Evolutionary conservation across 768 basidiomycete genomes (phyloP), one percentile per base, ranked within the genome.

Genomic region (Pleurotus citrinopileatus): DNA sequence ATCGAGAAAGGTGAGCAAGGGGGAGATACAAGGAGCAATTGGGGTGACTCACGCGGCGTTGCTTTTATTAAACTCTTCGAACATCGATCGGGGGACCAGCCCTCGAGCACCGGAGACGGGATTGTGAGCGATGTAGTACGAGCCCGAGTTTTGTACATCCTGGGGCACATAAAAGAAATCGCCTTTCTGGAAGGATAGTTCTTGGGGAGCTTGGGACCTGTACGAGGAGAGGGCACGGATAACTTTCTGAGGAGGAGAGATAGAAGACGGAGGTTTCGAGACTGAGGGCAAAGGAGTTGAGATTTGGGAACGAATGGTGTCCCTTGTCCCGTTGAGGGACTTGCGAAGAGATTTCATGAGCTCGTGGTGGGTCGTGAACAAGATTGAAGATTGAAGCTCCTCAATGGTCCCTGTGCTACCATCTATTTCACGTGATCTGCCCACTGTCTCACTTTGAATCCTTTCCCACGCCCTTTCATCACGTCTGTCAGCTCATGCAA

Each of bases 121-220:
- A 66, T 99, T 98, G 66, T 95, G 86, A 3, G 94, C 97, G 67
- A 98, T 91, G 64, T 93, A 99, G 87, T 89, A 98, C 42, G 74
- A 70, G 2, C 74, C 78, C 17, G 75, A 65, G 37, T 71, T 62
- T 45, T 83, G 78, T 15, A 80, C 71, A 62, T 97, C 94, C 55
- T 82, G 83, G 29, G 92, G 78, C 46, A 98, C 96, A 70, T 98
- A 91, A 77, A 98, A 98, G 73, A 98, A 97, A 73, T 99, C 97
- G 58, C 97, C 97, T 71, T 90, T 89, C 59, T 82, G 76, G 69
- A 98, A 98, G 26, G 90, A 82, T 38, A 99, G 84, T 60, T 98
- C 87, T 65, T 91, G 86, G 2, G 94, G 92, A 0, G 83, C 80
- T 55, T 80, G 76, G 2, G 91, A 82, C 43, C 78, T 72, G 72